Conservation (phyloP, 2,329 filamentous ascomycete species). For the Fusarium lateritium region DNA sequence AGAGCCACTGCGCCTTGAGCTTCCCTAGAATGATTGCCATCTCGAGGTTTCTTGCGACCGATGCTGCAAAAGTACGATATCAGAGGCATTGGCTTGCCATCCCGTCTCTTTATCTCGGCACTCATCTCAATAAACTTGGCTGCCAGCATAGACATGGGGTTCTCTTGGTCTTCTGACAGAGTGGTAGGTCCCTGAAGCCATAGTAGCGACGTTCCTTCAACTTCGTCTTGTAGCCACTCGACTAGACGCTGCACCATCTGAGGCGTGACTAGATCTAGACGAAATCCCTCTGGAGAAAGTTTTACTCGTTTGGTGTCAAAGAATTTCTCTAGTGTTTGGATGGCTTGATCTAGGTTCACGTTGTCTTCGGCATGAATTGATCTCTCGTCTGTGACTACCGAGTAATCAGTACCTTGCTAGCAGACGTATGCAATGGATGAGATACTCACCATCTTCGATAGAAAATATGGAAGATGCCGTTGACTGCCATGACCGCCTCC, state of each 20-base stretch:
- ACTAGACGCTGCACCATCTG: slow-evolving; percentile 6
- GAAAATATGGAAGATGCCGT: background rate
- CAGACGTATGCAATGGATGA: no score
- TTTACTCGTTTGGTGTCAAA: background rate
- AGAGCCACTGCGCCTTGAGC: background rate
- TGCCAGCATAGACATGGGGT: background rate
- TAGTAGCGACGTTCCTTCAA: background rate
- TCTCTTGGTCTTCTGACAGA: background rate
- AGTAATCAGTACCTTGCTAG: background rate
- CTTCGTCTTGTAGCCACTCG: background rate
- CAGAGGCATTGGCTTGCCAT: background rate
- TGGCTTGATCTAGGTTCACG: background rate
- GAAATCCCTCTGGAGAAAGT: background rate
- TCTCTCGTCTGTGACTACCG: background rate
- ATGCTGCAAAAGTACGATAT: slow-evolving; percentile 1
- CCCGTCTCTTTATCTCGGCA: background rate
- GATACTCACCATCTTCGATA: background rate
- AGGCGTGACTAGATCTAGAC: background rate
- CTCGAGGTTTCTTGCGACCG: background rate
- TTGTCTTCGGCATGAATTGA: background rate
- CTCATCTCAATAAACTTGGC: background rate
- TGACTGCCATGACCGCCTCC: background rate
- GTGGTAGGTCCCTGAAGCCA: slow-evolving; percentile 2
- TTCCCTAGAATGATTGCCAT: background rate
- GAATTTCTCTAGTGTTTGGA: background rate